These are phyloP conservation scores for Sedum album DNA, from an alignment of 164 flowering plant genomes.

Conservation along the genomic window DNA sequence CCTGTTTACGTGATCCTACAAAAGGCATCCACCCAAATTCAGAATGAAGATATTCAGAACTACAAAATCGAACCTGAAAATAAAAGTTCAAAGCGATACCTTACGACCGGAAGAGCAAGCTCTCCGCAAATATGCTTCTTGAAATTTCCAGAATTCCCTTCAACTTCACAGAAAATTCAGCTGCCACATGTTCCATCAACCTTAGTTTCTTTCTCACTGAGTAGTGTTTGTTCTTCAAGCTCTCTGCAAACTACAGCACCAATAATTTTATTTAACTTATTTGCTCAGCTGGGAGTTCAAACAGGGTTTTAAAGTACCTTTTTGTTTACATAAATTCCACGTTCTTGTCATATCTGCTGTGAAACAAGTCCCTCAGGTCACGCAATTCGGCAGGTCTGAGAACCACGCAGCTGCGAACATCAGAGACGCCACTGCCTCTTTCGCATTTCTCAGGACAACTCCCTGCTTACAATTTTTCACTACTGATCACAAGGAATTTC, in stretches of 20 bases:
- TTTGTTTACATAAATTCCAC: constrained; percentile 46
- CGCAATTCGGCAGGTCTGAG: constrained; percentile 82
- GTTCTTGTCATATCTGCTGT: constrained; percentile 60
- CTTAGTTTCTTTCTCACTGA: neutral
- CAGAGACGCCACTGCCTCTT: constrained; percentile 63
- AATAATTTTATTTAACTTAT: neutral
- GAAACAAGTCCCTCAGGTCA: constrained; percentile 59
- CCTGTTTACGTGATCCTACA: neutral
- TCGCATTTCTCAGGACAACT: constrained; percentile 79
- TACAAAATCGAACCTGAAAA: neutral
- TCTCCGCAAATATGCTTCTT: neutral
- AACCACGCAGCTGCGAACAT: constrained; percentile 90
- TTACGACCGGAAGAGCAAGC: neutral
- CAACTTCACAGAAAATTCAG: neutral
- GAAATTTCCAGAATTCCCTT: neutral
- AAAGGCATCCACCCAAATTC: neutral
- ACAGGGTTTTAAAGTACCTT: constrained; percentile 25
- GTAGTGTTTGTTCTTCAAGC: neutral
- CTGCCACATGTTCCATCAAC: neutral
- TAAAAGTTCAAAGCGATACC: neutral
- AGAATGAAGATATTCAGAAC: neutral
- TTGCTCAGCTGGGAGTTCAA: neutral
- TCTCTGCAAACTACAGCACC: neutral
- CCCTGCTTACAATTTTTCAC: constrained; percentile 33
- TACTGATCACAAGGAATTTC: neutral